Evolutionary conservation across 2,329 filamentous ascomycete genomes (phyloP), one percentile per base, ranked within the genome.

Genomic region (Pseudogymnoascus sp.): DNA sequence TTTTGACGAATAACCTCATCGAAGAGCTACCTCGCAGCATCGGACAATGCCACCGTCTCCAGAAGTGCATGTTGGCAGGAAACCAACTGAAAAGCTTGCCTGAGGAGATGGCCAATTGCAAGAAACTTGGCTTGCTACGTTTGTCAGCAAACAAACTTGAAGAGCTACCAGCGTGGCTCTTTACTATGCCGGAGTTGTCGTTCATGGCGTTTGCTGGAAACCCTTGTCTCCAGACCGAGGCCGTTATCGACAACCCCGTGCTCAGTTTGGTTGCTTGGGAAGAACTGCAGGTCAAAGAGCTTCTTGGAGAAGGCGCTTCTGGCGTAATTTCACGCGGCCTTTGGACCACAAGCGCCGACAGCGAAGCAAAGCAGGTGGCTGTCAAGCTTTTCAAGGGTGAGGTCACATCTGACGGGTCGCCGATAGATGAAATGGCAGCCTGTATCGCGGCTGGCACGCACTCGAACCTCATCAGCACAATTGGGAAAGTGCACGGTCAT

Each of bases 61-160:
- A 81, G 67, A 80, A 81, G 69, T 81, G 79, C 67, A 79, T 81
- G 77, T 69, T 82, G n/a, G 75, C 79, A 1, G 79, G 79, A 13
- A 81, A 81, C 67, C 70, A 65, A n/a, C 73, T 81, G 23, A 69
- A 66, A 0, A 61, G 60, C 41, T 70, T 82, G 7, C 80, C 80
- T 1, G 68, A 68, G 14, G 73, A 76, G 61, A 79, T 82, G 78
- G 71, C 71, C 4, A 69, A 69, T n/a, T 82, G 79, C 72, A 73
- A 70, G 48, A 77, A 78, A 64, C 74, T 82, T 37, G 76, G 74
- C 5, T 70, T 81, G 36, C 69, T 82, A 43, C 74, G 80, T 23
- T 70, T 82, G 34, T 77, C 77, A 21, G 74, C 76, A 21, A 82
- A 82, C 69, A 67, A 69, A 4, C 67, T 82, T 54, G 62, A 65